phyloP scores from a whole-genome alignment of 495 filamentous ascomycete genomes.

The Trichoderma orchidacearum region DNA sequence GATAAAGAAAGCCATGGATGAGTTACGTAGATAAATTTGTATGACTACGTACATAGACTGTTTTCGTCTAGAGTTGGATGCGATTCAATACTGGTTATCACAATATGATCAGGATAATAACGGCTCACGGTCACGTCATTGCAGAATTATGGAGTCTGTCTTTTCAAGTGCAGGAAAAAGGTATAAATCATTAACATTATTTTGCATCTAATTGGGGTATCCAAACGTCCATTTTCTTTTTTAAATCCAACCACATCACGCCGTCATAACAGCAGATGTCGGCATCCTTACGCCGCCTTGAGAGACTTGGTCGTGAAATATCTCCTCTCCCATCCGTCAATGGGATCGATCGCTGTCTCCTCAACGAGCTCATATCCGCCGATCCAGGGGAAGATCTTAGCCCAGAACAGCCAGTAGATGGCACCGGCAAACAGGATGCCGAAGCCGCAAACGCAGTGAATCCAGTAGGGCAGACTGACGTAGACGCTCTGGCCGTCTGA shows the following conservation, averaged over 20 bases:
- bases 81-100: too few relatives aligned
- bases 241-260: neutral
- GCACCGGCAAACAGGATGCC: constrained; percentile 32
- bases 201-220: neutral
- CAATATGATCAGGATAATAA: too few relatives aligned
- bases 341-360: constrained; percentile 22
- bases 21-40: too few relatives aligned
- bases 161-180: neutral
- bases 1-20: too few relatives aligned
- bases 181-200: neutral
- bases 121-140: too few relatives aligned
- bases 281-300: too few relatives aligned
- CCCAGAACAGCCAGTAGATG: constrained; percentile 63
- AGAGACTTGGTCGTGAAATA: constrained; percentile 16
- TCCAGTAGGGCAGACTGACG: constrained; percentile 27
- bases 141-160: too few relatives aligned
- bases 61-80: too few relatives aligned
- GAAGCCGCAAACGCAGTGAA: constrained; percentile 31
- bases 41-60: too few relatives aligned
- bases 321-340: constrained; percentile 29
- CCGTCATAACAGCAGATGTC: neutral
- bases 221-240: neutral
- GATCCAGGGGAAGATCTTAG: constrained; percentile 43
- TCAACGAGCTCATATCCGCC: constrained; percentile 47
- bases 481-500: constrained; percentile 26